phyloP scores from a whole-genome alignment of 2,329 filamentous ascomycete species.

The Bisporella sp. region DNA sequence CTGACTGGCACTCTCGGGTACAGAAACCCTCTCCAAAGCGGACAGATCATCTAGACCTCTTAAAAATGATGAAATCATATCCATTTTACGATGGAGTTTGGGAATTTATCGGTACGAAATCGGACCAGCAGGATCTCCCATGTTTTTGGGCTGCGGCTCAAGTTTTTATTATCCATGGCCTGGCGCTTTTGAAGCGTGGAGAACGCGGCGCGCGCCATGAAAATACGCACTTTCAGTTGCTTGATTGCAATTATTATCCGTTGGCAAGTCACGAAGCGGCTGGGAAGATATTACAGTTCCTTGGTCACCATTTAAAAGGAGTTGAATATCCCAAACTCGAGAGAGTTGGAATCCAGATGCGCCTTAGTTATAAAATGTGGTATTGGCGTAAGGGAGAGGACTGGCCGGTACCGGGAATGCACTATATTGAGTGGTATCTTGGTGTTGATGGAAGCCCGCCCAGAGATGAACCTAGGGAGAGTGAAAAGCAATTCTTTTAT shows the following conservation, averaged over 20 bases:
- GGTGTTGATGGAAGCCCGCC: neutral
- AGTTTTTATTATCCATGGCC: slow-evolving; percentile 6
- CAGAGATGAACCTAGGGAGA: neutral
- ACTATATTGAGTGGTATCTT: slow-evolving; percentile 5
- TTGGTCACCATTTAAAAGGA: slow-evolving; percentile 37
- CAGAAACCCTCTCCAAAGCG: slow-evolving; percentile 2
- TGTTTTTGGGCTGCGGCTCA: slow-evolving; percentile 5
- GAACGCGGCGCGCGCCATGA: neutral
- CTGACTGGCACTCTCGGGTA: slow-evolving; percentile 3
- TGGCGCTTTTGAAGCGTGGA: slow-evolving; percentile 6
- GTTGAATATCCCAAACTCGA: slow-evolving; percentile 1
- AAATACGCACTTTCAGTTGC: slow-evolving; percentile 2
- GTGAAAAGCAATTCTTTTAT: neutral
- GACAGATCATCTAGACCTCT: slow-evolving; percentile 1
- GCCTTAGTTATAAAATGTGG: slow-evolving; percentile 2
- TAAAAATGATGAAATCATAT: neutral
- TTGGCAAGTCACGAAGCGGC: slow-evolving; percentile 30
- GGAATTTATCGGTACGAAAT: neutral
- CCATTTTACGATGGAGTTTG: slow-evolving; percentile 1
- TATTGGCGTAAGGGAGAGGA: slow-evolving; percentile 5
- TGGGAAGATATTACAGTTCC: slow-evolving; percentile 27
- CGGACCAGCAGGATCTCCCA: neutral
- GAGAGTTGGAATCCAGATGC: slow-evolving; percentile 6
- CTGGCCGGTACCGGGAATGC: slow-evolving; percentile 3
- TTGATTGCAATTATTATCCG: slow-evolving; percentile 23